Percentiles rank a stretch among this genome's conserved stretches.
These are phyloP conservation scores for Paraconiothyrium brasiliense DNA, from an alignment of 2,329 filamentous ascomycete species.

Conservation along the genomic window DNA sequence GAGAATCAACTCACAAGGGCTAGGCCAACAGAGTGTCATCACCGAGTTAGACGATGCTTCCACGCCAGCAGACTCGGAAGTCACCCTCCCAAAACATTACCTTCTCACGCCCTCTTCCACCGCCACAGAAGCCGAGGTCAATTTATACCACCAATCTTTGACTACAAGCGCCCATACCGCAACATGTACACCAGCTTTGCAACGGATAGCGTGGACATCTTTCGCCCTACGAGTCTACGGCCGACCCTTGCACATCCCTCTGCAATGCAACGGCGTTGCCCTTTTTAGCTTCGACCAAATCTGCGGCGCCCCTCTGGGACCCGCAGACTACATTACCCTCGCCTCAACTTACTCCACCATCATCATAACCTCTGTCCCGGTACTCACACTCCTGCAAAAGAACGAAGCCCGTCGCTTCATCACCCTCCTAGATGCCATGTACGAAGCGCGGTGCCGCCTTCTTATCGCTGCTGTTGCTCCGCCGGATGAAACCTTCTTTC, in stretches of 20 bases:
- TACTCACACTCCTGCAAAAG: slow-evolving; percentile 73
- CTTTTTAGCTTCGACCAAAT: slow-evolving; percentile 75
- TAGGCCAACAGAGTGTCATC: not conserved
- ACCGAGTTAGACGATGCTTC: not conserved
- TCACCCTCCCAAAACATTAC: slow-evolving; percentile 45
- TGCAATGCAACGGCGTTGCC: slow-evolving; percentile 65
- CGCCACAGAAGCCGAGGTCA: slow-evolving; percentile 17
- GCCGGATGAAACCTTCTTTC: slow-evolving; percentile 82
- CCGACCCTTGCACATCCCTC: slow-evolving; percentile 67
- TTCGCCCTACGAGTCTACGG: slow-evolving; percentile 67
- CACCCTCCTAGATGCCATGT: slow-evolving; percentile 77
- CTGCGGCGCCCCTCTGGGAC: slow-evolving; percentile 71
- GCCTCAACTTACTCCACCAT: slow-evolving; percentile 83
- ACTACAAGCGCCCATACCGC: slow-evolving; percentile 32
- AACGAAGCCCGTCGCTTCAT: slow-evolving; percentile 85
- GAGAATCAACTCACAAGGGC: not conserved
- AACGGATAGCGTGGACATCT: slow-evolving; percentile 55
- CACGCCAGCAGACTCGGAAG: slow-evolving; percentile 9
- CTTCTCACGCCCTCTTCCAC: slow-evolving; percentile 40
- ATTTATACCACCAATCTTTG: slow-evolving; percentile 28
- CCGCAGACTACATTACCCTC: slow-evolving; percentile 84
- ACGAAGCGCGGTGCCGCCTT: slow-evolving; percentile 82
- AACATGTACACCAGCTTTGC: slow-evolving; percentile 41
- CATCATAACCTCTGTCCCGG: slow-evolving; percentile 74
- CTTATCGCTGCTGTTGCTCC: slow-evolving; percentile 72